These are phyloP conservation scores for Lantana camara DNA, from an alignment of 257 asterid species.

Conservation along the genomic window DNA sequence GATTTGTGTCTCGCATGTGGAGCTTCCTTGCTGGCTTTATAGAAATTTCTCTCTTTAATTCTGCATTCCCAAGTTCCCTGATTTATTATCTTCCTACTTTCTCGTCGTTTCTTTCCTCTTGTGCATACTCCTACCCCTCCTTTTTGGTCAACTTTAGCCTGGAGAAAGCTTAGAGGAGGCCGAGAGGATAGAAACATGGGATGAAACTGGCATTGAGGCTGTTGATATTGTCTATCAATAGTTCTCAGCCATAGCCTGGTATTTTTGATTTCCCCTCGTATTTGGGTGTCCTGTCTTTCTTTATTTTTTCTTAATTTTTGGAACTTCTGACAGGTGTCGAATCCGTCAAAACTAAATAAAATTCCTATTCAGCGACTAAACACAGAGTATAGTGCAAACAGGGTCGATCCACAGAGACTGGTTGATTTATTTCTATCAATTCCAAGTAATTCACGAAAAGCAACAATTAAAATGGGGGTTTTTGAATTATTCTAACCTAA, in stretches of 20 bases:
- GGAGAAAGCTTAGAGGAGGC: slow-evolving; percentile 99
- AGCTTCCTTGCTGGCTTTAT: slow-evolving; percentile 98
- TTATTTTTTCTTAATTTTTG: neutral
- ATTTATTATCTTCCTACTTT: neutral
- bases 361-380: no score
- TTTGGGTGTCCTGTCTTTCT: neutral
- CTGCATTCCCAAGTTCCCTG: slow-evolving; percentile 7
- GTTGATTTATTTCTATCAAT: no score
- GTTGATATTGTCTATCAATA: slow-evolving; percentile 91
- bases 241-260: slow-evolving; percentile 99
- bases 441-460: no score
- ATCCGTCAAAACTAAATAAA: no score
- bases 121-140: slow-evolving; percentile 3
- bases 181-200: slow-evolving; percentile 93
- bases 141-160: slow-evolving; percentile 52
- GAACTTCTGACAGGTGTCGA: no score
- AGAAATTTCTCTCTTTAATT: slow-evolving; percentile 53
- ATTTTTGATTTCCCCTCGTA: slow-evolving; percentile 17
- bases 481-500: no score
- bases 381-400: no score
- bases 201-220: slow-evolving; percentile 94
- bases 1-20: slow-evolving; percentile 99
- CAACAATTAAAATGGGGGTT: no score
- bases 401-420: no score
- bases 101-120: neutral